A percentile compares a stretch with the other conserved stretches of the same genome.
Evolutionary conservation across 2,329 filamentous ascomycete species (phyloP).

Genomic region (Xylariomycetidae sp.): DNA sequence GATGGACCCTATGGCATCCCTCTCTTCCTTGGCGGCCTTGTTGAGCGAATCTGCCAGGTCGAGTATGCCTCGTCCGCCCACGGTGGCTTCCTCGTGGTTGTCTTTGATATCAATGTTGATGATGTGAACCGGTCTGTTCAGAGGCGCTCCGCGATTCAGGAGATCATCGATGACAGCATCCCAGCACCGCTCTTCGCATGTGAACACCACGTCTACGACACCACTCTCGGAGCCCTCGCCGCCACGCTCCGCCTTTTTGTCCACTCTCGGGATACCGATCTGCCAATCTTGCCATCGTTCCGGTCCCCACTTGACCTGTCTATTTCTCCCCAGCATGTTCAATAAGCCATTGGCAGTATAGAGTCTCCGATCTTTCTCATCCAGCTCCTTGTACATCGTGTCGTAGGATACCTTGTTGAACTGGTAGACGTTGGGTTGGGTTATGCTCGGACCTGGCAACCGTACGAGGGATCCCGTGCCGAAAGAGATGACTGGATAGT

Average conservation of each 20-base stretch:
- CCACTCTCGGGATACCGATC: slow-evolving; percentile 75
- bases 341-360: slow-evolving; percentile 91
- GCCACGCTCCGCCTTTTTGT: slow-evolving; percentile 72
- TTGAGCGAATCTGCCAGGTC: slow-evolving; percentile 87
- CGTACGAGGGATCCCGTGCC: slow-evolving; percentile 94
- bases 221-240: slow-evolving; percentile 79
- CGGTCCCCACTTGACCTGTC: slow-evolving; percentile 88
- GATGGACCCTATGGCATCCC: slow-evolving; percentile 57
- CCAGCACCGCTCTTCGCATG: slow-evolving; percentile 97
- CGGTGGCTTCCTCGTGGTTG: slow-evolving; percentile 92
- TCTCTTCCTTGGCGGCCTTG: slow-evolving; percentile 71
- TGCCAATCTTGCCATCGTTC: slow-evolving; percentile 99
- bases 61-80: slow-evolving; percentile 86
- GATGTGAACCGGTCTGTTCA: slow-evolving; percentile 93
- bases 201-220: slow-evolving; percentile 90
- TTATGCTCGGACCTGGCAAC: slow-evolving; percentile 83
- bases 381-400: slow-evolving; percentile 88
- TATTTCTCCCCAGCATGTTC: slow-evolving; percentile 92
- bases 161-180: slow-evolving; percentile 95
- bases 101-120: slow-evolving; percentile 99
- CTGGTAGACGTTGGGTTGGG: slow-evolving; percentile 92
- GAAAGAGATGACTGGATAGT: slow-evolving; percentile 96
- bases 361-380: slow-evolving; percentile 76
- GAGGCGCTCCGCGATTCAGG: slow-evolving; percentile 73
- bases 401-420: slow-evolving; percentile 98